Conservation (phyloP, 176 grass and related monocot species). For the Secale cereale region DNA sequence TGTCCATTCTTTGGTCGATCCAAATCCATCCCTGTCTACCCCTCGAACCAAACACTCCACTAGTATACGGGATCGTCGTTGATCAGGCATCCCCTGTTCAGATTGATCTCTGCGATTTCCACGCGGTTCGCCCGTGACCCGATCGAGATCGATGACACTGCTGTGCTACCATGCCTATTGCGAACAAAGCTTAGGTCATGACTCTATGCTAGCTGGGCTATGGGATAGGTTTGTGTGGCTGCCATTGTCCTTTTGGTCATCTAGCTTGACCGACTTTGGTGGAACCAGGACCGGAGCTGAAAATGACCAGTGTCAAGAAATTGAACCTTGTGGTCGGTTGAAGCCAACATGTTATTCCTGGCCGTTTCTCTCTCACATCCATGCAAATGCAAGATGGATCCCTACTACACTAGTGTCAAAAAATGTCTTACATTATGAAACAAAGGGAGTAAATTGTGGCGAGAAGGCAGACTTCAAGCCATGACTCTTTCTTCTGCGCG, state of each 20-base stretch:
- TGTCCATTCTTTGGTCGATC: too few species aligned
- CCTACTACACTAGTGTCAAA: too few species aligned
- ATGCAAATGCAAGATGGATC: too few species aligned
- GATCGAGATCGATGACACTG: too few species aligned
- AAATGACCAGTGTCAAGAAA: neutral
- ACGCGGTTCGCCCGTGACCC: neutral
- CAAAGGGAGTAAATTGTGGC: too few species aligned
- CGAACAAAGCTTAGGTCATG: neutral
- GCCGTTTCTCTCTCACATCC: too few species aligned
- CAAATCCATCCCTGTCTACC: too few species aligned
- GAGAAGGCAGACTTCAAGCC: too few species aligned
- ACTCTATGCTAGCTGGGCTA: neutral
- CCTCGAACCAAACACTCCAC: too few species aligned
- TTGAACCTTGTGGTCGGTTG: neutral
- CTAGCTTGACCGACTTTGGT: neutral
- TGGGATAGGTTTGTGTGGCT: neutral
- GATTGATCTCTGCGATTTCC: neutral
- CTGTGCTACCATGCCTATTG: neutral
- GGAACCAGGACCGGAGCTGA: neutral
- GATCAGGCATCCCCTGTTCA: neutral
- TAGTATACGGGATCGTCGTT: neutral
- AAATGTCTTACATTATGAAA: too few species aligned
- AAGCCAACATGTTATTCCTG: neutral
- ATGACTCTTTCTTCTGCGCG: neutral
- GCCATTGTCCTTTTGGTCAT: neutral